phyloP scores from a whole-genome alignment of 2,329 filamentous ascomycete genomes.

The Aspergillus terreus region DNA sequence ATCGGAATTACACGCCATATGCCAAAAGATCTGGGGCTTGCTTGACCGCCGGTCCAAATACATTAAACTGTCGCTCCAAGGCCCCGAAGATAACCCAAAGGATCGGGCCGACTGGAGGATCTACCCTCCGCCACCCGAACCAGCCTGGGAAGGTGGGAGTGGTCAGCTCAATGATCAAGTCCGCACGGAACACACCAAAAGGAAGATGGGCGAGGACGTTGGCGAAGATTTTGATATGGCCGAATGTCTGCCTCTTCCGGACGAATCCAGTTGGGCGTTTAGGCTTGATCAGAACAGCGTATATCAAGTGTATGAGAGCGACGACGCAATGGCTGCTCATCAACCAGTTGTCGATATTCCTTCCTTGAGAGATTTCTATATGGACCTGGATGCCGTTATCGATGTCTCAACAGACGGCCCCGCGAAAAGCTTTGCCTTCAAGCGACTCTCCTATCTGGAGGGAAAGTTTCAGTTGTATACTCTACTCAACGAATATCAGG shows the following conservation, averaged over 20 bases:
- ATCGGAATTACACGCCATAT: constrained; percentile 79
- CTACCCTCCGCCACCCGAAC: constrained; percentile 87
- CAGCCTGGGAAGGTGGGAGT: constrained; percentile 70
- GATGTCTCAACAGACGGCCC: constrained; percentile 92
- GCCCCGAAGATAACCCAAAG: constrained; percentile 79
- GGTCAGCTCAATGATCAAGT: constrained; percentile 29
- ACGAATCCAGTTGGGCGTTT: constrained; percentile 67
- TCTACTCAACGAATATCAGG: constrained; percentile 93
- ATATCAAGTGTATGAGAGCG: constrained; percentile 83
- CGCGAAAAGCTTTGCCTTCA: constrained; percentile 94
- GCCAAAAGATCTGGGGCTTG: constrained; percentile 85
- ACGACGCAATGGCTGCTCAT: constrained; percentile 58
- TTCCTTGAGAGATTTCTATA: constrained; percentile 90
- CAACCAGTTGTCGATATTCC: constrained; percentile 79
- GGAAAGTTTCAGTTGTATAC: constrained; percentile 95
- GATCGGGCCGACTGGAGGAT: constrained; percentile 80
- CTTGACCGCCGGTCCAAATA: constrained; percentile 86
- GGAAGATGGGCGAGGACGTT: constrained; percentile 86
- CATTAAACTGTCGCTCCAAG: constrained; percentile 78
- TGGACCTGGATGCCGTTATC: constrained; percentile 83
- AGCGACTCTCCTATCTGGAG: constrained; percentile 89
- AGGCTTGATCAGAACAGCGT: constrained; percentile 79
- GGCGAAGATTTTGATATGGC: constrained; percentile 87
- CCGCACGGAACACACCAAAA: constrained; percentile 54
- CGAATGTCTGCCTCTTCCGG: constrained; percentile 71